phyloP scores from a whole-genome alignment of 768 basidiomycete genomes.

The Dioszegia hungarica region DNA sequence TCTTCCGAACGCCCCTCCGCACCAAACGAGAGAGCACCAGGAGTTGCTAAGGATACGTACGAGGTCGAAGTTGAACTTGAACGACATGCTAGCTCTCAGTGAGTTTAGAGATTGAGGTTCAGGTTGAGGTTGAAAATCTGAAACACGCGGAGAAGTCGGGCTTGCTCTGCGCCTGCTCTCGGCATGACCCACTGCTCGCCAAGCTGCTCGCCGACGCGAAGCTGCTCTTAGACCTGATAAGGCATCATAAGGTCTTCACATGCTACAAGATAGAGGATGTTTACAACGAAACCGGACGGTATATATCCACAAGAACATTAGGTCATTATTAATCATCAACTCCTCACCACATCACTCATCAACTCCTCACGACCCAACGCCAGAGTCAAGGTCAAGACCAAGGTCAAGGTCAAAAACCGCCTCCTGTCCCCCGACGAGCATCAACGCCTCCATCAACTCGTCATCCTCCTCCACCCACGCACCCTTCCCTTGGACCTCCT shows the following conservation, averaged over 20 bases:
- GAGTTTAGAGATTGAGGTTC: no score
- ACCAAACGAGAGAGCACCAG: not conserved
- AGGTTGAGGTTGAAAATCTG: not conserved
- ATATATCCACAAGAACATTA: not conserved
- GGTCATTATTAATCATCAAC: not conserved
- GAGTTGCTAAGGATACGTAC: constrained; percentile 34
- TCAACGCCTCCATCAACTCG: not conserved
- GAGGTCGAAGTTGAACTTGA: constrained; percentile 68
- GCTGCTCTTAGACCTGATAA: no score
- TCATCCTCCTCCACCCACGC: not conserved
- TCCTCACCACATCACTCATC: not conserved
- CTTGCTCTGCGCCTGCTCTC: no score
- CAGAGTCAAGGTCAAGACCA: not conserved
- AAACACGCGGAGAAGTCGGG: no score
- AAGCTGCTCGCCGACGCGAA: no score
- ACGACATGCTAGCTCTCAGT: no score
- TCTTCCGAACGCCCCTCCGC: constrained; percentile 35
- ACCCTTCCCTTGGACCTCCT: not conserved
- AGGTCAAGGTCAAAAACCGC: not conserved
- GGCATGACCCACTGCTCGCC: no score
- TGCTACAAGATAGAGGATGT: no score
- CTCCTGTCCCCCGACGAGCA: constrained; percentile 1
- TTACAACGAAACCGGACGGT: no score
- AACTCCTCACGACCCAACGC: no score
- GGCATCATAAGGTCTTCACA: no score